A percentile compares a stretch with the other conserved stretches of the same genome.
phyloP scores from a whole-genome alignment of 2,329 filamentous ascomycete species.

The Thermoascus crustaceus region DNA sequence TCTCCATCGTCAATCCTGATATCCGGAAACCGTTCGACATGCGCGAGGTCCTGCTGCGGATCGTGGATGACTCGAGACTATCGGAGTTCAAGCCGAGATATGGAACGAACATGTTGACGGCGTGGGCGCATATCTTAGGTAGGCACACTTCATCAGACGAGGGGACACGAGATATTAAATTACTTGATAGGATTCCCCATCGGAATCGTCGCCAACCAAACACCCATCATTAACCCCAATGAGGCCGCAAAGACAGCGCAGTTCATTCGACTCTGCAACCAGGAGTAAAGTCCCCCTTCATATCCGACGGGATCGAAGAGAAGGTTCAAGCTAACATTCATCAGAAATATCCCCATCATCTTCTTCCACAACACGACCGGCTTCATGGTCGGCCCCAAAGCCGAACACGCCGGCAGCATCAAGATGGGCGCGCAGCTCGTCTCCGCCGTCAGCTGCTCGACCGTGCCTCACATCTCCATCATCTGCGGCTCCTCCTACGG shows the following conservation, averaged over 20 bases:
- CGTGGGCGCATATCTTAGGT: conserved; percentile 34
- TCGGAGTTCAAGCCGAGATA: conserved; percentile 35
- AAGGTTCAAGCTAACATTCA: background rate
- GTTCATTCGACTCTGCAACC: conserved; percentile 40
- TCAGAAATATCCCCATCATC: conserved; percentile 32
- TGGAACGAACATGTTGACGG: conserved; percentile 31
- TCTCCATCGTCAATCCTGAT: conserved; percentile 32
- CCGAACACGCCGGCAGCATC: conserved; percentile 39
- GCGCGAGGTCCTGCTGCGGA: conserved; percentile 33
- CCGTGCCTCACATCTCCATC: conserved; percentile 39
- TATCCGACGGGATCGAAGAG: too few relatives aligned
- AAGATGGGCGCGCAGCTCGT: conserved; percentile 40
- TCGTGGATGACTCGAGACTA: conserved; percentile 36
- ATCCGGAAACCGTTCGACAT: conserved; percentile 33
- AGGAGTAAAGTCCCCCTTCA: conserved; percentile 23
- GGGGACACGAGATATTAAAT: background rate
- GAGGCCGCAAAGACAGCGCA: conserved; percentile 37
- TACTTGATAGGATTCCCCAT: conserved; percentile 22
- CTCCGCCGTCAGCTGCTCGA: conserved; percentile 37
- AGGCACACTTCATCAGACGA: background rate
- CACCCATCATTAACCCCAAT: conserved; percentile 32
- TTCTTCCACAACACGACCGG: conserved; percentile 43
- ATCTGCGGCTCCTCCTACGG: conserved; percentile 40
- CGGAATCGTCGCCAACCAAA: conserved; percentile 37
- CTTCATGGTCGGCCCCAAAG: conserved; percentile 42